Base-by-base conservation (phyloP, 805 yeast genomes). In the Sugiyamaella marilandica region DNA sequence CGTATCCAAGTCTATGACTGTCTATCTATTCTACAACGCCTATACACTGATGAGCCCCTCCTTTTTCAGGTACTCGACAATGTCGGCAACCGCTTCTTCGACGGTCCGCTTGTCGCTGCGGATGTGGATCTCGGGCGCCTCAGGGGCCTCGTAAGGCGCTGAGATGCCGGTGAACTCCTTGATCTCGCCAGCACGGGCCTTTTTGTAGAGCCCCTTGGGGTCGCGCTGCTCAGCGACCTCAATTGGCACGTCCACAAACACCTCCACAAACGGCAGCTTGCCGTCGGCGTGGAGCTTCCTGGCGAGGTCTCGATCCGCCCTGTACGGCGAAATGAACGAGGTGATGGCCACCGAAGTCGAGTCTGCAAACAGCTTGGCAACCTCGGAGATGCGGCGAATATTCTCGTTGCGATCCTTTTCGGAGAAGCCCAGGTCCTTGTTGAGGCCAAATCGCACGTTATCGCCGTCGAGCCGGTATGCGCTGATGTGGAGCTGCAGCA, bases 101-200 rank as follows among this genome's bases (percentile, higher is more conserved):
- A 90, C 80, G 39, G 85, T 71, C 51, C 76, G 73, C 62, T 81
- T 76, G 65, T 85, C 84, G 53, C 92, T 88, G 61, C 80, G 80
- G 66, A 91, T 73, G 66, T 85, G 91, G 55, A 91, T 76, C 73
- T 91, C 98, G 26, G 98, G 88, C 34, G 71, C 64, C 60, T 78
- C 85, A 48, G 98, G 98, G 2, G 87, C 94, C 75, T 91, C 98
- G 69, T 91, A 91, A 36, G 98, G 98, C 10, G 97, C 97, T 59
- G 90, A 83, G 53, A 91, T 85, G 53, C 98, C 98, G 13, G 98
- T 91, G 74, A 91, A 91, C 66, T 91, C 96, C 72, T 87, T 87
- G 69, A 91, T 91, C 56, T 85, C 74, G 34, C 98, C 98, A 65
- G 90, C 94, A 70, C 97, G 83, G 14, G 98, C 98, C 78, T 92